Evolutionary conservation across 1,139 yeast species (phyloP).

Genomic region (Kodamaea plutei): DNA sequence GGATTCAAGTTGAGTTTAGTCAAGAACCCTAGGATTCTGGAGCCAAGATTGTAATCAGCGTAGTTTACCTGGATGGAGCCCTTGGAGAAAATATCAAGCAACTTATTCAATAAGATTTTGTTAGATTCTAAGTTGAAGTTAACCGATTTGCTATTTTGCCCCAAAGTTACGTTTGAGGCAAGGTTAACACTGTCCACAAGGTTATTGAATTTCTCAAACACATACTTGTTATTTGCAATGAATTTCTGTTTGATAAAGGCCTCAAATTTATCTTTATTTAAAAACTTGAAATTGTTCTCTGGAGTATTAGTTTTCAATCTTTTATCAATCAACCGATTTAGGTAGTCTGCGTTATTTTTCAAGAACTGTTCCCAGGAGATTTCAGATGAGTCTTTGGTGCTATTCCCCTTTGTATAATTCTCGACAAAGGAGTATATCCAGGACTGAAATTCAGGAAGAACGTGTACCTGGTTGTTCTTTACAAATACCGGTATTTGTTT

Average conservation of each 20-base stretch:
- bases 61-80: slow-evolving; percentile 39
- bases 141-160: too few relatives aligned
- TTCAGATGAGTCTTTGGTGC: too few relatives aligned
- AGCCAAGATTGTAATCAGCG: slow-evolving; percentile 39
- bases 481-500: slow-evolving; percentile 31
- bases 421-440: slow-evolving; percentile 35
- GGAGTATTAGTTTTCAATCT: slow-evolving; percentile 3
- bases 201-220: slow-evolving; percentile 25
- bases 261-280: slow-evolving; percentile 22
- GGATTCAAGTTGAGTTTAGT: slow-evolving; percentile 17
- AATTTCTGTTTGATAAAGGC: slow-evolving; percentile 19
- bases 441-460: slow-evolving; percentile 38
- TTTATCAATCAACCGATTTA: slow-evolving; percentile 17
- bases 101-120: slow-evolving; percentile 11
- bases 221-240: slow-evolving; percentile 20
- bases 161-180: slow-evolving; percentile 11
- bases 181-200: slow-evolving; percentile 21
- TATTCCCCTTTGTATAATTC: slow-evolving; percentile 19
- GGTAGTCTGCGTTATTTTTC: slow-evolving; percentile 15
- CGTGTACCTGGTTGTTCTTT: slow-evolving; percentile 33
- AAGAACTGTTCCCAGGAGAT: slow-evolving; percentile 23
- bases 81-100: slow-evolving; percentile 32
- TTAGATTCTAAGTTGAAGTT: slow-evolving; percentile 9
- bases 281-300: slow-evolving; percentile 8
- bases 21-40: slow-evolving; percentile 41